A percentile compares a stretch with the other conserved stretches of the same genome.
These are phyloP conservation scores for Hordeum marinum DNA, from an alignment of 176 grass and related monocot species.

Conservation along the genomic window DNA sequence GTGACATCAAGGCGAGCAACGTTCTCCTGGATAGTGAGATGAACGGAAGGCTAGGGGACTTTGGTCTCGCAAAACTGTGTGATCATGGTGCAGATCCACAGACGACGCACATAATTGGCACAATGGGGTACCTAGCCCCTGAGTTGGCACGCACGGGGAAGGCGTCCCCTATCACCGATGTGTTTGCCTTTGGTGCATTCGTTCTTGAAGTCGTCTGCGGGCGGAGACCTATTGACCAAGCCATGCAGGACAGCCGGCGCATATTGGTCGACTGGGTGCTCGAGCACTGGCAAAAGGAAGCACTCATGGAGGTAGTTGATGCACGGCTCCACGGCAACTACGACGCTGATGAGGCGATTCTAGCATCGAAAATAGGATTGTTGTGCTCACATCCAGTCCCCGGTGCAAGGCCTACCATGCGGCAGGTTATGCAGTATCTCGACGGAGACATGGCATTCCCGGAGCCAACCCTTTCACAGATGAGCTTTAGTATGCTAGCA, in stretches of 20 bases:
- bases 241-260: background rate
- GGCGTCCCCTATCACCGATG: too few relatives aligned
- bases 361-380: constrained; percentile 34
- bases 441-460: constrained; percentile 34
- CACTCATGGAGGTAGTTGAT: constrained; percentile 21
- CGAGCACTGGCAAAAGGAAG: constrained; percentile 29
- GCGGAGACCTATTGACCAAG: constrained; percentile 1
- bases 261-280: constrained; percentile 56
- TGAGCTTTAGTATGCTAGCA: constrained; percentile 26
- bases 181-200: too few relatives aligned
- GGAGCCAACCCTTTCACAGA: constrained; percentile 16
- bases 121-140: too few relatives aligned
- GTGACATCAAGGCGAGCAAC: background rate
- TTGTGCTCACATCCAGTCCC: constrained; percentile 38
- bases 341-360: background rate
- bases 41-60: constrained; percentile 5
- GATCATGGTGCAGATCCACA: constrained; percentile 16
- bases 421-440: constrained; percentile 38
- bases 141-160: too few relatives aligned
- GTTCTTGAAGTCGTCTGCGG: too few relatives aligned
- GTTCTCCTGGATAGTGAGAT: too few relatives aligned
- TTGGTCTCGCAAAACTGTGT: constrained; percentile 39
- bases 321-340: background rate
- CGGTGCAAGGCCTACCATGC: constrained; percentile 33
- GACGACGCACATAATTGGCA: too few relatives aligned